Conservation (phyloP, 495 filamentous ascomycete species). For the Baudoinia panamericana region DNA sequence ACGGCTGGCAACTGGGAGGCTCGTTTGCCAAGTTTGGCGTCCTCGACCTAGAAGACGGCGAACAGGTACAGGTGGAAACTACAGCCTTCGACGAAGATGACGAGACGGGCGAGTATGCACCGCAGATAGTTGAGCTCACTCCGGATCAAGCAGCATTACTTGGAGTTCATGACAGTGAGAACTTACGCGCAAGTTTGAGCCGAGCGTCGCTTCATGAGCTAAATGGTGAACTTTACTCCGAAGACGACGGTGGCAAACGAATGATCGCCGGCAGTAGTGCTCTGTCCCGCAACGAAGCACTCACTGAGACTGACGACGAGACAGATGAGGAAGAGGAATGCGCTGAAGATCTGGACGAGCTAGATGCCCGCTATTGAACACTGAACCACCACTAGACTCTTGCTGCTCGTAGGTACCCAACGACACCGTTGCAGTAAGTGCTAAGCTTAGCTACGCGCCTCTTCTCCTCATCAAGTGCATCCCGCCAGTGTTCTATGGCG, state of each 20-base stretch:
- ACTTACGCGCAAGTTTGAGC: conserved; percentile 5
- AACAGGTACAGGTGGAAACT: conserved; percentile 66
- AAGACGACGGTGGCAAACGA: conserved; percentile 11
- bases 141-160: conserved; percentile 24
- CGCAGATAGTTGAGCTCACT: conserved; percentile 60
- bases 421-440: conserved; percentile 75
- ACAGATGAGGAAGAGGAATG: conserved; percentile 25
- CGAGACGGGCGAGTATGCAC: conserved; percentile 76
- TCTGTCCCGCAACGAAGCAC: no score
- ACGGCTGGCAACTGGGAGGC: conserved; percentile 53
- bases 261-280: no score
- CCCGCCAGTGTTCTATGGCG: conserved; percentile 25
- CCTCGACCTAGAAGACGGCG: conserved; percentile 61
- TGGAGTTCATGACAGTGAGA: background rate
- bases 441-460: conserved; percentile 61
- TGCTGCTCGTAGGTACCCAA: conserved; percentile 69
- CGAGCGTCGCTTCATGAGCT: conserved; percentile 6
- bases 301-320: conserved; percentile 15
- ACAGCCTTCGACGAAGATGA: conserved; percentile 66
- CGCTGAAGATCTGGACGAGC: conserved; percentile 25
- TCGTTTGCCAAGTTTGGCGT: conserved; percentile 48
- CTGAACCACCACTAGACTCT: conserved; percentile 10
- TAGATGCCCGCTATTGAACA: conserved; percentile 29
- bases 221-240: background rate
- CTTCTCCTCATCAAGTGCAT: conserved; percentile 47